phyloP scores from a whole-genome alignment of 257 asterid genomes.

The Solanum ossicruentum region DNA sequence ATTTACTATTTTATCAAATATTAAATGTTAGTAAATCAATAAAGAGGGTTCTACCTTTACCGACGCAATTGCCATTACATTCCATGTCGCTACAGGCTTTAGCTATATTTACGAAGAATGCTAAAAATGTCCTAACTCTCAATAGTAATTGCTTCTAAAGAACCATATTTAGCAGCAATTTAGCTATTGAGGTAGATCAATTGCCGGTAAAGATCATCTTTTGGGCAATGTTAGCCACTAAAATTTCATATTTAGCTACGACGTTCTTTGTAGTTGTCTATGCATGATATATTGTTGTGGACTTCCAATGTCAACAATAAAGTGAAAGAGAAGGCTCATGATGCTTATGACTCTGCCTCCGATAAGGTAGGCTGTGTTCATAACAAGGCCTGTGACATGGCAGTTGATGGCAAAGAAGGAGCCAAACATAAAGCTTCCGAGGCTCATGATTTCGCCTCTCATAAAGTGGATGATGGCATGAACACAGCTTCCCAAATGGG shows the following conservation, averaged over 20 bases:
- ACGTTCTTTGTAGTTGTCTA: not conserved
- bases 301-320: not conserved
- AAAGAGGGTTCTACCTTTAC: no score
- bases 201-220: no score
- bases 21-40: no score
- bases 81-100: no score
- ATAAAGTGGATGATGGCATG: not conserved
- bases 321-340: not conserved
- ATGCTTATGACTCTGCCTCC: conserved; percentile 1
- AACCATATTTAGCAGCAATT: no score
- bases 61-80: no score
- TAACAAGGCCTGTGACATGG: conserved; percentile 18
- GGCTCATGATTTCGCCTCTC: not conserved
- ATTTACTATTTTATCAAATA: no score
- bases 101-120: no score
- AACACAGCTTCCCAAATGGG: not conserved
- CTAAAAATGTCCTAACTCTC: no score
- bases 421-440: not conserved
- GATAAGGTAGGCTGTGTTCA: conserved; percentile 2
- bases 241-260: conserved; percentile 14
- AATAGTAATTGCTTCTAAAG: no score
- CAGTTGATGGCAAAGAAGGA: not conserved
- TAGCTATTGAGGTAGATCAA: no score
- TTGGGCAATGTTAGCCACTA: not conserved
- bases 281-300: not conserved